Evolutionary conservation across 2,329 filamentous ascomycete species (phyloP).

Genomic region (Tolypocladium sp.): DNA sequence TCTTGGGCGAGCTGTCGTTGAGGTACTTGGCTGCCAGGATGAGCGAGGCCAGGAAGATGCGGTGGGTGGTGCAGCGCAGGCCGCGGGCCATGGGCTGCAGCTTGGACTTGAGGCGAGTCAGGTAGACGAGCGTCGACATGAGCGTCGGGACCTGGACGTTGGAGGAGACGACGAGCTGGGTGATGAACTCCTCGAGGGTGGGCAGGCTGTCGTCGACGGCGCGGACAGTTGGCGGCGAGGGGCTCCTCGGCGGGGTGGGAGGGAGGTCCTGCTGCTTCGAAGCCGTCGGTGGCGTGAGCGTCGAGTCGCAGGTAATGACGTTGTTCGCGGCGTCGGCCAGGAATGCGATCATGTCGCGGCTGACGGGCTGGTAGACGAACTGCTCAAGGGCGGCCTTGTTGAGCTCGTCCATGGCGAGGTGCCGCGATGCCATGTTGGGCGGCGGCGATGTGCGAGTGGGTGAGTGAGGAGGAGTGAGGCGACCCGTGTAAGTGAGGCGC

Average conservation of each 20-base stretch:
- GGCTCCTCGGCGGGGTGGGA: slow-evolving; percentile 42
- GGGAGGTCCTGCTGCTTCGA: slow-evolving; percentile 23
- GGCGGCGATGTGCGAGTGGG: slow-evolving; percentile 1
- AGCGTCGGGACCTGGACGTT: slow-evolving; percentile 96
- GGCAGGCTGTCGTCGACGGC: slow-evolving; percentile 54
- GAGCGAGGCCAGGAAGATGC: slow-evolving; percentile 87
- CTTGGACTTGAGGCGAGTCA: slow-evolving; percentile 71
- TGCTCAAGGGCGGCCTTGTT: slow-evolving; percentile 71
- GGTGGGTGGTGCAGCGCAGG: slow-evolving; percentile 91
- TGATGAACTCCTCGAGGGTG: slow-evolving; percentile 83
- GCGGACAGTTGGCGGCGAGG: slow-evolving; percentile 35
- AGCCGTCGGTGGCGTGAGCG: slow-evolving; percentile 39
- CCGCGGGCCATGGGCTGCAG: slow-evolving; percentile 93
- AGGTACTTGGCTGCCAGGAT: slow-evolving; percentile 92
- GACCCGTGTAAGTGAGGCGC: neutral
- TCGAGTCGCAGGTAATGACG: slow-evolving; percentile 71
- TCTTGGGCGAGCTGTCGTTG: slow-evolving; percentile 98
- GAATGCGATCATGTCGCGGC: slow-evolving; percentile 67
- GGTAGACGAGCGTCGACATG: slow-evolving; percentile 94
- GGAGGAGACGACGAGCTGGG: slow-evolving; percentile 79
- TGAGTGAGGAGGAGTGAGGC: slow-evolving; percentile 11
- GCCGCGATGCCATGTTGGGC: slow-evolving; percentile 36
- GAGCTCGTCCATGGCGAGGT: slow-evolving; percentile 42
- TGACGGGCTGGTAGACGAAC: slow-evolving; percentile 71
- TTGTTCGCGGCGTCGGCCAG: slow-evolving; percentile 64